phyloP scores from a whole-genome alignment of 2,329 filamentous ascomycete genomes.

The Metarhizium sp. region DNA sequence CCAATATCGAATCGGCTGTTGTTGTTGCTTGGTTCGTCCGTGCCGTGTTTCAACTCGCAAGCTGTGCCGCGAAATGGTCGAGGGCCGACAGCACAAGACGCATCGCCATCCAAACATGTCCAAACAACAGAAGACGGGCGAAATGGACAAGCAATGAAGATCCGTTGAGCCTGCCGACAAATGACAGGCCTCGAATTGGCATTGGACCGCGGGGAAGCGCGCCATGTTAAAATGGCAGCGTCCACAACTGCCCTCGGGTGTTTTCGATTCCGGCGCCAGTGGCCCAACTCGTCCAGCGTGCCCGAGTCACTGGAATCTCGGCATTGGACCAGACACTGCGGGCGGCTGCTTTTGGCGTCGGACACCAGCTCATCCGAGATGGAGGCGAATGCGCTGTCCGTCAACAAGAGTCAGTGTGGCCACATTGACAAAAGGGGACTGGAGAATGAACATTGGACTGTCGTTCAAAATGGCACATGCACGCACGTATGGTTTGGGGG shows the following conservation, averaged over 20 bases:
- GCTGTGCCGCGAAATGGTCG: not conserved
- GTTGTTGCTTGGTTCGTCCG: not conserved
- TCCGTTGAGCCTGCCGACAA: not conserved
- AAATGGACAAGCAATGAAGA: not conserved
- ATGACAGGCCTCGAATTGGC: no score
- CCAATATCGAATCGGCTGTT: not conserved
- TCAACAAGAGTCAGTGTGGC: no score
- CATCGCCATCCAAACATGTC: no score
- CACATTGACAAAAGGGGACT: no score
- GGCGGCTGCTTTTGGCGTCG: not conserved
- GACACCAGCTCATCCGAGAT: not conserved
- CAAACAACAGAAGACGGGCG: not conserved
- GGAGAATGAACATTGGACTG: no score
- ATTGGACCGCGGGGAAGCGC: not conserved
- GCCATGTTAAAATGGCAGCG: not conserved
- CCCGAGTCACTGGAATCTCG: not conserved
- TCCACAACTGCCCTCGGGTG: not conserved
- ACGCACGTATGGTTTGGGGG: no score
- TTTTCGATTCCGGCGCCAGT: not conserved
- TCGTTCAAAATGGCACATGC: no score
- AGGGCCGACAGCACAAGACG: not conserved
- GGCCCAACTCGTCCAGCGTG: not conserved
- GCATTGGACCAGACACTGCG: not conserved
- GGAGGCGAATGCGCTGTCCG: not conserved
- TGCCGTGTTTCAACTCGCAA: not conserved